Evolutionary conservation across 139 green algal species (phyloP).

Genomic region (Edaphochlamys debaryana): DNA sequence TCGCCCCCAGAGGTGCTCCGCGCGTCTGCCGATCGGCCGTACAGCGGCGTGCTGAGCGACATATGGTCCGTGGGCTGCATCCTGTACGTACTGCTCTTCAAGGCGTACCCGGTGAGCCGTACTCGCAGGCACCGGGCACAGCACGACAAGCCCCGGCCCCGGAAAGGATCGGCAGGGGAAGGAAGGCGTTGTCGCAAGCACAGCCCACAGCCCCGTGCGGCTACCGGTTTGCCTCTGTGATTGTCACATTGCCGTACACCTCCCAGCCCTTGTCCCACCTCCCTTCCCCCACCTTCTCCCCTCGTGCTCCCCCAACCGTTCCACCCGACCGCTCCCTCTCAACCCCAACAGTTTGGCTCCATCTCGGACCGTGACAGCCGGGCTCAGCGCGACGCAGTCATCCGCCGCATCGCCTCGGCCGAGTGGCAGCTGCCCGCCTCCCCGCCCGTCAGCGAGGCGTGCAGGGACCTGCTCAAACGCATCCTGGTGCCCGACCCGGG

Average conservation of each 20-base stretch:
- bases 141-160: too few species aligned
- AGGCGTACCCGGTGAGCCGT: constrained; percentile 37
- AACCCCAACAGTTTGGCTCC: constrained; percentile 88
- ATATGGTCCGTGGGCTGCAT: constrained; percentile 40
- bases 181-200: too few species aligned
- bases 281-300: background rate
- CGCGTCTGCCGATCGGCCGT: constrained; percentile 25
- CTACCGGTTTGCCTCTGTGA: too few species aligned
- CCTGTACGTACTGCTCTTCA: constrained; percentile 42
- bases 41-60: constrained; percentile 17
- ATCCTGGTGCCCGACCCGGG: constrained; percentile 53
- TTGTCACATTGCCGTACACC: too few species aligned
- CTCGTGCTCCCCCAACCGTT: background rate
- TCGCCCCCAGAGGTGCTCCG: constrained; percentile 31
- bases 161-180: too few species aligned
- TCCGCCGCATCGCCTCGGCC: constrained; percentile 55
- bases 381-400: constrained; percentile 42
- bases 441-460: constrained; percentile 34
- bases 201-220: too few species aligned
- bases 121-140: too few species aligned
- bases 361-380: constrained; percentile 42
- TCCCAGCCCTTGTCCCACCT: background rate
- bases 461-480: constrained; percentile 47
- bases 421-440: constrained; percentile 40
- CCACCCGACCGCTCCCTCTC: background rate